These are phyloP conservation scores for Salvia sclarea DNA, from an alignment of 305 asterid species.

Conservation along the genomic window DNA sequence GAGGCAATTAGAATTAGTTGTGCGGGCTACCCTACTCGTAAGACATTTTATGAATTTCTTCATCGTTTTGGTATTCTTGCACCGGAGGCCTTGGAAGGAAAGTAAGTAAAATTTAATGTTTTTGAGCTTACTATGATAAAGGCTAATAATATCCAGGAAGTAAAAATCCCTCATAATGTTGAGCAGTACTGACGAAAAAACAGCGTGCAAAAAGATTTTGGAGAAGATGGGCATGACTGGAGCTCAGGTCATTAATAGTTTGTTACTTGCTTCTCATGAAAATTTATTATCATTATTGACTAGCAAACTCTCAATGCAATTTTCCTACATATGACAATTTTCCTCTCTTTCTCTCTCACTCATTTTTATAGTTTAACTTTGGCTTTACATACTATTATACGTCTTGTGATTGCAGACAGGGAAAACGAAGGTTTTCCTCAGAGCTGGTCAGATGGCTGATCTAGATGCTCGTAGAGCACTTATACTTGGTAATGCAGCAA, in stretches of 20 bases:
- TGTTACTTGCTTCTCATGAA: constrained; percentile 13
- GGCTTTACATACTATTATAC: not conserved
- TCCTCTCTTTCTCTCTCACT: not conserved
- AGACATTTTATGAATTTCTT: constrained; percentile 82
- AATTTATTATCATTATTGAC: constrained; percentile 15
- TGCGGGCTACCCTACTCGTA: constrained; percentile 98
- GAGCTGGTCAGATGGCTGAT: constrained; percentile 99
- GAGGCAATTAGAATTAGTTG: constrained; percentile 97
- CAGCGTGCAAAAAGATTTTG: constrained; percentile 72
- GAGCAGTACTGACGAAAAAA: constrained; percentile 68
- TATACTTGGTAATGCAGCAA: constrained; percentile 74
- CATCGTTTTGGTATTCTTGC: constrained; percentile 88
- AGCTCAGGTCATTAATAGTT: constrained; percentile 65
- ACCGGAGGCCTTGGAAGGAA: constrained; percentile 82
- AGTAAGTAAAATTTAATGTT: constrained; percentile 60
- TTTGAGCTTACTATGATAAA: constrained; percentile 21
- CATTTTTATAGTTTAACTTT: not conserved
- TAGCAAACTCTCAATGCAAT: constrained; percentile 8
- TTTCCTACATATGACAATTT: not conserved
- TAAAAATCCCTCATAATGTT: constrained; percentile 30
- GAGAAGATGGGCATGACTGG: constrained; percentile 76
- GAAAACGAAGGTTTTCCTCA: constrained; percentile 77
- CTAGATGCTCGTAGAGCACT: constrained; percentile 86
- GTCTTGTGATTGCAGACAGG: constrained; percentile 66
- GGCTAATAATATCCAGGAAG: constrained; percentile 32